Evolutionary conservation across 2,329 filamentous ascomycete species (phyloP).

Genomic region (Sclerotinia glacialis): DNA sequence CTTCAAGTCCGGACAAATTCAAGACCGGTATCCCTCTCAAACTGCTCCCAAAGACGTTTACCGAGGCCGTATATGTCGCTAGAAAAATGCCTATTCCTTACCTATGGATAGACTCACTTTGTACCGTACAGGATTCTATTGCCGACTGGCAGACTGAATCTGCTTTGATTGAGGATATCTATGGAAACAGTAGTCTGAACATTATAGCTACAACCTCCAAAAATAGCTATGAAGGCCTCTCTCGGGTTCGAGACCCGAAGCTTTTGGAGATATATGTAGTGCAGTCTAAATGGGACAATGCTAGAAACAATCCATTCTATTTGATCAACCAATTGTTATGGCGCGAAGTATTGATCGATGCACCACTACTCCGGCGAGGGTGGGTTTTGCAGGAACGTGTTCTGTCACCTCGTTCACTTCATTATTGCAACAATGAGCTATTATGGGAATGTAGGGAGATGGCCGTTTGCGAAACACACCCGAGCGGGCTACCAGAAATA

Average conservation of each 20-base stretch:
- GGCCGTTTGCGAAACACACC: neutral
- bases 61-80: neutral
- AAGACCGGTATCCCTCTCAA: neutral
- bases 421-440: slow-evolving; percentile 20
- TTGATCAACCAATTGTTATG: fast-evolving
- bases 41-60: slow-evolving; percentile 3
- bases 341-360: fast-evolving
- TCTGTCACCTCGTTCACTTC: slow-evolving; percentile 26
- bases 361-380: slow-evolving; percentile 16
- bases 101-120: slow-evolving; percentile 14
- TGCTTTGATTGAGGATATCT: slow-evolving; percentile 7
- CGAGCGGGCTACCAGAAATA: neutral
- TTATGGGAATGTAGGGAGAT: slow-evolving; percentile 22
- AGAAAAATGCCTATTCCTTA: neutral
- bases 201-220: neutral
- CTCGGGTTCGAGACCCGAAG: neutral
- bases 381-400: slow-evolving; percentile 30
- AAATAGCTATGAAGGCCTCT: slow-evolving; percentile 4
- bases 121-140: slow-evolving; percentile 16
- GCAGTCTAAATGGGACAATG: neutral
- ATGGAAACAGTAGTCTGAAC: slow-evolving; percentile 9
- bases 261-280: neutral
- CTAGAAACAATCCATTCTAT: neutral
- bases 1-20: neutral
- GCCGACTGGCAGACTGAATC: slow-evolving; percentile 16